Conservation (phyloP, 805 yeast genomes). For the Phaffomyces antillensis region DNA sequence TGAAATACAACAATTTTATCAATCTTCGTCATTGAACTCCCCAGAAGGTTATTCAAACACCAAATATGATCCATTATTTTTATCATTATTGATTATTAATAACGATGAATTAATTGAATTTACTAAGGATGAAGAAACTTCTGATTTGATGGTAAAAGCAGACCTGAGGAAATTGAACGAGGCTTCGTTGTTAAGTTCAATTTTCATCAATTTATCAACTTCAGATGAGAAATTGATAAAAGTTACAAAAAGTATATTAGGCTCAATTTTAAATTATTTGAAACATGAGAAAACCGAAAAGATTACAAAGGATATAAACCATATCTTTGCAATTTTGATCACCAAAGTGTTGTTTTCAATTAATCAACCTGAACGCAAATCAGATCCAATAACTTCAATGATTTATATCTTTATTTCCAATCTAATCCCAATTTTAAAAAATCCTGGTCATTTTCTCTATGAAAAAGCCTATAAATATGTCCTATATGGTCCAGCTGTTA, state of each 20-base stretch:
- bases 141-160: constrained; percentile 26
- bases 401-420: constrained; percentile 50
- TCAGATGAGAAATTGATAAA: constrained; percentile 21
- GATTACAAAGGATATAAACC: constrained; percentile 46
- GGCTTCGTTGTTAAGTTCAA: constrained; percentile 44
- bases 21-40: constrained; percentile 13
- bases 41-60: constrained; percentile 22
- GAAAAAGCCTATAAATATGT: constrained; percentile 67
- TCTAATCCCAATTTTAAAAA: constrained; percentile 47
- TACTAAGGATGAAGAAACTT: constrained; percentile 24
- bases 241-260: constrained; percentile 38
- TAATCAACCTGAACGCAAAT: constrained; percentile 10
- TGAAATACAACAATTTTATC: constrained; percentile 25
- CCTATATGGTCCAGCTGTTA: constrained; percentile 36
- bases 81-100: constrained; percentile 53
- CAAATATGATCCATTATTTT: constrained; percentile 64
- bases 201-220: constrained; percentile 40
- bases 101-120: constrained; percentile 53
- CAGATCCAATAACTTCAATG: constrained; percentile 33
- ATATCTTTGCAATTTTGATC: constrained; percentile 46
- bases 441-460: constrained; percentile 70
- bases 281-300: constrained; percentile 28
- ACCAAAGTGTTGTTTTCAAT: constrained; percentile 33
- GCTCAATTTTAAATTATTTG: constrained; percentile 36
- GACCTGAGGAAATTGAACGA: constrained; percentile 53